These are phyloP conservation scores for Rhexocercosporidium sp. DNA, from an alignment of 2,329 filamentous ascomycete genomes.

Conservation along the genomic window DNA sequence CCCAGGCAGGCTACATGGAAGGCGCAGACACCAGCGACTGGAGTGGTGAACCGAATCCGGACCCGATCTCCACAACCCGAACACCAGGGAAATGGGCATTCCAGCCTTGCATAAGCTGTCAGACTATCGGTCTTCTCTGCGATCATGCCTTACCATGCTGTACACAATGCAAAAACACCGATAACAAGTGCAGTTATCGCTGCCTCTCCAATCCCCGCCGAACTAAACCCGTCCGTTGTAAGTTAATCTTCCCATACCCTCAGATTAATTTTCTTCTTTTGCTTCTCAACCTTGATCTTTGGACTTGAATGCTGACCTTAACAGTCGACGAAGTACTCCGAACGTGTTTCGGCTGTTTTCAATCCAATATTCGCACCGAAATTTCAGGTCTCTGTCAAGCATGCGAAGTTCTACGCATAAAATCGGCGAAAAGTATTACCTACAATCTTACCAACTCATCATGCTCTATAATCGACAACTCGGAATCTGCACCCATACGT, in stretches of 20 bases:
- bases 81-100: not conserved
- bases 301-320: not conserved
- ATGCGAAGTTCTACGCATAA: not conserved
- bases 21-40: not conserved
- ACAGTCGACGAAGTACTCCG: not conserved
- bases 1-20: not conserved
- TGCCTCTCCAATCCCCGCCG: not conserved
- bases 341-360: not conserved
- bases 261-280: not conserved
- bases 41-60: not conserved
- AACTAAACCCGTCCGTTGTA: not conserved
- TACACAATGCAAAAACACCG: not conserved
- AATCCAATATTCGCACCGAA: not conserved
- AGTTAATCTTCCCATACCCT: not conserved
- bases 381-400: not conserved
- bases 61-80: not conserved
- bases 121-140: not conserved
- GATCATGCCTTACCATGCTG: not conserved
- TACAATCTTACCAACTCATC: not conserved
- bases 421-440: no score
- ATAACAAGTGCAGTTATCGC: not conserved
- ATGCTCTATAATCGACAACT: not conserved
- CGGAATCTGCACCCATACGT: not conserved
- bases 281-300: not conserved
- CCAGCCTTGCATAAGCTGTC: not conserved